Conservation (phyloP, 164 flowering plant species). For the Dillenia turbinata region DNA sequence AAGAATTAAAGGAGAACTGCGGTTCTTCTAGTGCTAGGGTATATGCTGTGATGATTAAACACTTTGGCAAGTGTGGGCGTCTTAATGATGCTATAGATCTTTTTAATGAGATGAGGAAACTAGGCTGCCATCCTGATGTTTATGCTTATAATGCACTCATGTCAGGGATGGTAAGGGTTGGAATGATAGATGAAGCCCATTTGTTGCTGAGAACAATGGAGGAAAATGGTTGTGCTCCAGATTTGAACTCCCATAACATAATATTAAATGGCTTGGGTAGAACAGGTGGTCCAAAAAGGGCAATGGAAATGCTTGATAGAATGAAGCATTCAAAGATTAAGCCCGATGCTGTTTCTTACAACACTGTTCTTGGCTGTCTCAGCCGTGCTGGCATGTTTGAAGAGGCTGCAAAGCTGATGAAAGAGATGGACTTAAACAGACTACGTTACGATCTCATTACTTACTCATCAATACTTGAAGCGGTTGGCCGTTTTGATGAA, state of each 20-base stretch:
- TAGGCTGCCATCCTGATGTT: constrained; percentile 80
- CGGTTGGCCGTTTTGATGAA: constrained; percentile 79
- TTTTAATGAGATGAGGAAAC: constrained; percentile 79
- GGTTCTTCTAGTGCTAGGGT: constrained; percentile 79
- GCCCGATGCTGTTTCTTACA: constrained; percentile 90
- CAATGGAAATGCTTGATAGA: constrained; percentile 69
- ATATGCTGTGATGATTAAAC: constrained; percentile 95
- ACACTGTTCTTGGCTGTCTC: constrained; percentile 82
- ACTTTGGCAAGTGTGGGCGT: constrained; percentile 85
- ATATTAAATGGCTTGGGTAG: constrained; percentile 79
- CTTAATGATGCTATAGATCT: constrained; percentile 73
- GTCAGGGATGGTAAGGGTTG: constrained; percentile 90
- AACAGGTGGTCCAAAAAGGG: constrained; percentile 67
- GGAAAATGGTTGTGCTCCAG: constrained; percentile 73
- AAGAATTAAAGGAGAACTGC: constrained; percentile 83
- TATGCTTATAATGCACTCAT: constrained; percentile 90
- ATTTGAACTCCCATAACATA: constrained; percentile 83
- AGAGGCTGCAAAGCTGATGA: constrained; percentile 89
- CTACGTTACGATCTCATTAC: constrained; percentile 84
- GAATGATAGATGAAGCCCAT: constrained; percentile 82
- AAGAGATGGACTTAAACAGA: constrained; percentile 70
- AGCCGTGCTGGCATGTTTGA: constrained; percentile 96
- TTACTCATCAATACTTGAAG: constrained; percentile 89
- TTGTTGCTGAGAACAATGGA: constrained; percentile 75
- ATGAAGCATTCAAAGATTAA: constrained; percentile 64